A percentile compares a stretch with the other conserved stretches of the same genome.
Evolutionary conservation across 1,284 basidiomycete species (phyloP).

Genomic region (Ganoderma meredithae): DNA sequence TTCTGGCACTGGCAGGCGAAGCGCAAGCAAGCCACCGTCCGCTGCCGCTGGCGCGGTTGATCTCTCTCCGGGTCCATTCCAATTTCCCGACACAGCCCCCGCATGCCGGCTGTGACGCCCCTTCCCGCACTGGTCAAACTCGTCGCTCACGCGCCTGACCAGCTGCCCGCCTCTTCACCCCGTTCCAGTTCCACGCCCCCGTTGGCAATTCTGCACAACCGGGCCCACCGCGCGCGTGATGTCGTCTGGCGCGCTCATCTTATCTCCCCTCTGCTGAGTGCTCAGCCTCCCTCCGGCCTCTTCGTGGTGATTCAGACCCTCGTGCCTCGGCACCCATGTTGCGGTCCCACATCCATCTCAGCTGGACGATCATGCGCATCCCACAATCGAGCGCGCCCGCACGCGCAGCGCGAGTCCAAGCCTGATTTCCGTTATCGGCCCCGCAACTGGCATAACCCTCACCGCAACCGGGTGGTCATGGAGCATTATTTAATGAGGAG

Average conservation of each 20-base stretch:
- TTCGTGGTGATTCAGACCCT: too few species aligned
- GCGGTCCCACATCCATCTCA: constrained; percentile 7
- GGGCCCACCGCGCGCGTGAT: constrained; percentile 7
- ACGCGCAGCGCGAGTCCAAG: neutral
- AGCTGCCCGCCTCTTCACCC: too few species aligned
- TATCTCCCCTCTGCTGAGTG: neutral
- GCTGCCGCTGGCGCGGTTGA: constrained; percentile 15
- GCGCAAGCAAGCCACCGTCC: too few species aligned
- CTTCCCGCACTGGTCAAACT: neutral
- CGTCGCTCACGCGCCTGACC: too few species aligned
- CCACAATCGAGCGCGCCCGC: neutral
- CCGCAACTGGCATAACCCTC: neutral
- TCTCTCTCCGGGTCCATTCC: constrained; percentile 22
- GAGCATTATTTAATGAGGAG: too few species aligned
- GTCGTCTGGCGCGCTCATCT: constrained; percentile 6
- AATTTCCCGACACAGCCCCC: constrained; percentile 22
- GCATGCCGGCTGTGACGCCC: constrained; percentile 15
- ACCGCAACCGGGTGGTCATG: too few species aligned
- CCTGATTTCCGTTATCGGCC: constrained; percentile 5
- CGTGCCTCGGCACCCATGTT: neutral
- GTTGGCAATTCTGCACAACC: constrained; percentile 1
- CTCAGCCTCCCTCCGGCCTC: neutral
- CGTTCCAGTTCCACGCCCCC: neutral
- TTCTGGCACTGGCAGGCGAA: neutral
- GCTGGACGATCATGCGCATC: constrained; percentile 4